A percentile compares a stretch with the other conserved stretches of the same genome.
phyloP scores from a whole-genome alignment of 108 stramenopile species.

The Skeletonema costatum region DNA sequence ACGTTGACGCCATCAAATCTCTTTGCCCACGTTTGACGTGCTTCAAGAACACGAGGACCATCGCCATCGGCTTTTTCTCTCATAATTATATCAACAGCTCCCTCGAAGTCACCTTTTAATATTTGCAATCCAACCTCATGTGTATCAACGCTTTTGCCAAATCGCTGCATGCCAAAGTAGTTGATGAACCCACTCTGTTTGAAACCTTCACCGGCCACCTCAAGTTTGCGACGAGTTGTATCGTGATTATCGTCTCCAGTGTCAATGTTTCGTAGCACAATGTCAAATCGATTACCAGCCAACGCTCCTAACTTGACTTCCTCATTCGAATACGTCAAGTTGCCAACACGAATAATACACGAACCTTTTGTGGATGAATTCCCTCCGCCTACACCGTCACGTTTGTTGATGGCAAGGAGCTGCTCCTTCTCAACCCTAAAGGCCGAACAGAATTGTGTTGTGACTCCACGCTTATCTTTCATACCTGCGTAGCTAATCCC shows the following conservation, averaged over 20 bases:
- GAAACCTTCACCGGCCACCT: conserved; percentile 57
- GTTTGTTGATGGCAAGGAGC: conserved; percentile 56
- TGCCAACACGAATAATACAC: conserved; percentile 69
- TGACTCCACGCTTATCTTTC: conserved; percentile 94
- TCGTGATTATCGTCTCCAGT: conserved; percentile 22
- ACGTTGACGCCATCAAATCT: conserved; percentile 65
- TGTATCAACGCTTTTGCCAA: conserved; percentile 88
- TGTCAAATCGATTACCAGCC: conserved; percentile 88
- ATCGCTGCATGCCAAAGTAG: conserved; percentile 95
- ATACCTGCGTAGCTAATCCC: conserved; percentile 85
- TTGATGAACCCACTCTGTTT: conserved; percentile 86
- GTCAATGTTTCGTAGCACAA: conserved; percentile 80
- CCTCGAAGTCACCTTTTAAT: conserved; percentile 77
- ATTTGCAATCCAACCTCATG: conserved; percentile 83
- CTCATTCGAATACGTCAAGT: conserved; percentile 69
- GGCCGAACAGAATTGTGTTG: conserved; percentile 86
- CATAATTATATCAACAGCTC: conserved; percentile 85
- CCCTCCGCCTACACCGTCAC: conserved; percentile 48
- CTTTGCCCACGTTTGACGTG: conserved; percentile 67
- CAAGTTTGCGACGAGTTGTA: conserved; percentile 34
- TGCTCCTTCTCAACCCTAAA: conserved; percentile 68
- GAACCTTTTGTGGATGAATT: conserved; percentile 57
- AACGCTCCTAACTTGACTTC: conserved; percentile 77
- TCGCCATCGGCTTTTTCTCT: conserved; percentile 71
- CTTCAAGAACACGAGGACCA: conserved; percentile 46